A percentile compares a stretch with the other conserved stretches of the same genome.
Evolutionary conservation across 2,329 filamentous ascomycete genomes (phyloP).

Genomic region (Zymoseptoria passerinii): DNA sequence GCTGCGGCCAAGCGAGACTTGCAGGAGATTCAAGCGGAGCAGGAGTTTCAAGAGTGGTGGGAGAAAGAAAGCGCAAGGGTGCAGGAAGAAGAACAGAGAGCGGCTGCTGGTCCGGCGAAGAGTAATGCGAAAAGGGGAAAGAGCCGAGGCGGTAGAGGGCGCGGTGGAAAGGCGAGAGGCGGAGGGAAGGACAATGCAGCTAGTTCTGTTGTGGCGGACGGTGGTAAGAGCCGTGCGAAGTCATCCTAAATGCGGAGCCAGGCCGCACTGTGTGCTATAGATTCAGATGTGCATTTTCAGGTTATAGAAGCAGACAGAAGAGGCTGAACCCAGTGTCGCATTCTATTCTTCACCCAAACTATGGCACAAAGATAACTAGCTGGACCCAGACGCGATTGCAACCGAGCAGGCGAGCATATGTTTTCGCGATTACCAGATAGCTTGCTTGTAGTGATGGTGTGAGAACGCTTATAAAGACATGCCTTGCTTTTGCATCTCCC

Average conservation of each 20-base stretch:
- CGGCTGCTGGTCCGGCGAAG: slow-evolving; percentile 10
- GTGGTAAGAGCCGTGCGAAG: background rate
- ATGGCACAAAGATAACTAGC: background rate
- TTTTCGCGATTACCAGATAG: too few relatives aligned
- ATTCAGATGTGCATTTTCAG: background rate
- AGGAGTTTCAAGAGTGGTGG: slow-evolving; percentile 97
- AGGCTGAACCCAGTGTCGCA: background rate
- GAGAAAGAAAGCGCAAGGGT: slow-evolving; percentile 70
- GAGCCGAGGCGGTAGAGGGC: slow-evolving; percentile 10
- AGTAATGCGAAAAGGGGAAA: slow-evolving; percentile 14
- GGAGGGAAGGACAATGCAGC: slow-evolving; percentile 2
- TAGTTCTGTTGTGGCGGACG: background rate
- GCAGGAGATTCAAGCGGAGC: slow-evolving; percentile 92
- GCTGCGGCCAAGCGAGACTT: slow-evolving; percentile 80
- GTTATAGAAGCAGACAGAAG: background rate
- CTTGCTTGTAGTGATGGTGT: too few relatives aligned
- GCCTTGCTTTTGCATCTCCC: background rate
- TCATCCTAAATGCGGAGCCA: background rate
- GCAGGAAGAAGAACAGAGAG: slow-evolving; percentile 22
- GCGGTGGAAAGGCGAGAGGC: slow-evolving; percentile 9
- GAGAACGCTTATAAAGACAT: background rate
- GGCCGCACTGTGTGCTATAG: background rate
- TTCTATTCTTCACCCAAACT: background rate
- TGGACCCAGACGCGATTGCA: background rate
- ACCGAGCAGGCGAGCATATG: too few relatives aligned